Evolutionary conservation across 78 protist genomes (phyloP).

Genomic region (Cavenderia fasciculata): DNA sequence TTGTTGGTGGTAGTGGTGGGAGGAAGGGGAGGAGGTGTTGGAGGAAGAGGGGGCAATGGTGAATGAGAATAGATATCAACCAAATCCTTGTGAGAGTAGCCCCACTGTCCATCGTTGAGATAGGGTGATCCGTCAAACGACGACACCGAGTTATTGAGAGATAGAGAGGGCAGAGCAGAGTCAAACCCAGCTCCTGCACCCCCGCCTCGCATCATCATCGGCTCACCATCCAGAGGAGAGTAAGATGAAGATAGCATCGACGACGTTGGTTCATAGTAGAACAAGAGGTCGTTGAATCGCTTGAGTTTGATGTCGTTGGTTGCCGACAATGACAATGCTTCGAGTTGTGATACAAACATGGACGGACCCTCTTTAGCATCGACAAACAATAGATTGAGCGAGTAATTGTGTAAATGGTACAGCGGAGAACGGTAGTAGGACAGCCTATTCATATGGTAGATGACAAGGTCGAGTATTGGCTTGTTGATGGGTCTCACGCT

Average conservation of each 20-base stretch:
- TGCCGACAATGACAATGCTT: background rate
- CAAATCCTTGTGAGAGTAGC: constrained; percentile 7
- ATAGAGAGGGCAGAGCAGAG: no score
- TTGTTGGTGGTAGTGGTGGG: background rate
- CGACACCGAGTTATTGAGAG: no score
- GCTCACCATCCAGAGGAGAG: no score
- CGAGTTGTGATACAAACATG: constrained; percentile 6
- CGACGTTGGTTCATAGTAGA: background rate
- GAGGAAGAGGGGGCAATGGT: constrained; percentile 7
- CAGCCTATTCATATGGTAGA: constrained; percentile 39
- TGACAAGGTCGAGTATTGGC: constrained; percentile 35
- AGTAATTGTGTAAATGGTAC: constrained; percentile 40
- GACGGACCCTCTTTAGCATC: constrained; percentile 42
- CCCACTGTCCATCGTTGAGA: background rate
- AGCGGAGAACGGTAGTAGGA: constrained; percentile 21
- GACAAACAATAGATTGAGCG: constrained; percentile 25
- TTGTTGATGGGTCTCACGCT: constrained; percentile 48
- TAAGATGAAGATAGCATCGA: no score
- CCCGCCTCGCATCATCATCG: no score
- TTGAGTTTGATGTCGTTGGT: constrained; percentile 38
- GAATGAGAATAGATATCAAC: constrained; percentile 2
- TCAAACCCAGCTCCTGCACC: no score
- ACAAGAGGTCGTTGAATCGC: constrained; percentile 13
- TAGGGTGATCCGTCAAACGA: no score
- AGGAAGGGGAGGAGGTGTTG: constrained; percentile 16